A percentile compares a stretch with the other conserved stretches of the same genome.
Conservation (phyloP, 176 grass and related monocot species). For the Aegilops umbellulata region DNA sequence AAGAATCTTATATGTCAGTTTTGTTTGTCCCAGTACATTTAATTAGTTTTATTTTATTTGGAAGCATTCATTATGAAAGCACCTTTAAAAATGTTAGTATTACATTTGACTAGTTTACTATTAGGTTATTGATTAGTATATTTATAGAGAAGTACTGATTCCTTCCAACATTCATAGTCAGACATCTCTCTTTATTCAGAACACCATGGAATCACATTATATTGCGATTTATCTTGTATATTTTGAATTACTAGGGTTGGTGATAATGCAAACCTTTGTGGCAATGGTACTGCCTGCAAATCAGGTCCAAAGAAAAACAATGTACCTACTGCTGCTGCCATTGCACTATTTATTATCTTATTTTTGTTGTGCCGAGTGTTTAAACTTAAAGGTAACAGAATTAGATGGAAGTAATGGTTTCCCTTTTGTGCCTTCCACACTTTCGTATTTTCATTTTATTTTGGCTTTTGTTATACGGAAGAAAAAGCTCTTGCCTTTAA, state of each 20-base stretch:
- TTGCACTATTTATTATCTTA: neutral
- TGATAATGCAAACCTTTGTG: slow-evolving; percentile 34
- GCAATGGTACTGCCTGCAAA: neutral
- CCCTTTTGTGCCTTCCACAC: neutral
- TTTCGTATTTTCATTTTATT: neutral
- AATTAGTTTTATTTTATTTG: no score
- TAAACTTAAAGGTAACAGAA: slow-evolving; percentile 20
- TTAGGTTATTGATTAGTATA: neutral
- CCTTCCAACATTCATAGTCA: neutral
- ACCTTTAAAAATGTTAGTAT: no score
- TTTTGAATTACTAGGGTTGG: slow-evolving; percentile 16
- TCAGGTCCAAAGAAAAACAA: slow-evolving; percentile 16
- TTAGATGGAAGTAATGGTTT: slow-evolving; percentile 1
- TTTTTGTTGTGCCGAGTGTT: neutral
- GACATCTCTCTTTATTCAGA: neutral
- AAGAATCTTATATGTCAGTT: no score
- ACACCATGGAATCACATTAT: slow-evolving; percentile 3
- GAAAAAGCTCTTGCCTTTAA: neutral
- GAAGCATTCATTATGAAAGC: no score
- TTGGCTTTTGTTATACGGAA: neutral
- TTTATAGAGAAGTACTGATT: neutral
- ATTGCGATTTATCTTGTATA: neutral
- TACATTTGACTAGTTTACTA: no score
- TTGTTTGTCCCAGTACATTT: no score
- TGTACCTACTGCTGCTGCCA: neutral